Conservation (phyloP, 176 grass and related monocot genomes). For the Avena atlantica region DNA sequence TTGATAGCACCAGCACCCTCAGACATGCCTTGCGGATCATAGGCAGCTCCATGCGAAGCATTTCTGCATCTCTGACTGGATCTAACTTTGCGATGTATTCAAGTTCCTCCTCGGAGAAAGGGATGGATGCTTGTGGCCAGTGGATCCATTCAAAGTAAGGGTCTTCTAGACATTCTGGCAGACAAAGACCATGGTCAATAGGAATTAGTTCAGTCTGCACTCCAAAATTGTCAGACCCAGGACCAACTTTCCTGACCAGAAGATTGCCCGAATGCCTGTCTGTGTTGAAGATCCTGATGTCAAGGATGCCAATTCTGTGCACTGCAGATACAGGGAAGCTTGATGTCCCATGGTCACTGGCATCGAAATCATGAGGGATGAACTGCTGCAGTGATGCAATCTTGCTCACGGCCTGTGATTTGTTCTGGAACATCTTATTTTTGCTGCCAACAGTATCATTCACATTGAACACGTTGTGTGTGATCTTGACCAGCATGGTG, state of each 20-base stretch:
- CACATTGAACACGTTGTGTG: constrained; percentile 82
- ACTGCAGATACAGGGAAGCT: constrained; percentile 90
- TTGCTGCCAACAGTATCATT: constrained; percentile 65
- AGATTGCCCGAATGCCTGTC: constrained; percentile 94
- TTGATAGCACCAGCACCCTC: constrained; percentile 85
- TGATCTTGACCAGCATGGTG: constrained; percentile 90
- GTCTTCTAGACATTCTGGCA: constrained; percentile 89
- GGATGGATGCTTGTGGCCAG: constrained; percentile 91
- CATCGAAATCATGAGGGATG: constrained; percentile 92
- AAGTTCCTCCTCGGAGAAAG: constrained; percentile 85
- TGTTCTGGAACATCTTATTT: constrained; percentile 49
- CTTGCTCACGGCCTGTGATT: constrained; percentile 69
- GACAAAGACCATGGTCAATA: constrained; percentile 92
- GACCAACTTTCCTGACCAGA: constrained; percentile 70
- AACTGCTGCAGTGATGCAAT: constrained; percentile 93
- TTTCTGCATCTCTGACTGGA: constrained; percentile 67
- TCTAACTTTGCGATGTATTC: constrained; percentile 82
- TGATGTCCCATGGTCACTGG: constrained; percentile 93
- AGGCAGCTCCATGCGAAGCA: constrained; percentile 72
- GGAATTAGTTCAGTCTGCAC: constrained; percentile 77
- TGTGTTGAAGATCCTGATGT: constrained; percentile 96
- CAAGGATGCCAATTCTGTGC: constrained; percentile 92
- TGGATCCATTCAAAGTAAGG: constrained; percentile 99
- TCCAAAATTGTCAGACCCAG: constrained; percentile 68
- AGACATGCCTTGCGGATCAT: constrained; percentile 86